A percentile compares a stretch with the other conserved stretches of the same genome.
Conservation (phyloP, 2,329 filamentous ascomycete genomes). For the Stagonosporopsis rhizophila region DNA sequence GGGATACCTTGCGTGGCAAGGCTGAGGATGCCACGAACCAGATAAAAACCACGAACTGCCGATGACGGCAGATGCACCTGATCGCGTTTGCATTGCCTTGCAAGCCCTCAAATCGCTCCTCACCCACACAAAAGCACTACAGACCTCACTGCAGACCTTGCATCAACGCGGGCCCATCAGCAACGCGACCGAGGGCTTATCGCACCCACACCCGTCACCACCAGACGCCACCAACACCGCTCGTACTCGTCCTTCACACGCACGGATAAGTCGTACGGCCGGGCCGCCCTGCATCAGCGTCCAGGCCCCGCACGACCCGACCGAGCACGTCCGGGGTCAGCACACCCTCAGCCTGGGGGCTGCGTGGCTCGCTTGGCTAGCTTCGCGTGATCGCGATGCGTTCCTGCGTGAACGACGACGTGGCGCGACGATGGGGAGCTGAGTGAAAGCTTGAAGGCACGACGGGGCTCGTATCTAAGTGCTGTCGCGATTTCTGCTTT, state of each 20-base stretch:
- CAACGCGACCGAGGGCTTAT: conserved; percentile 2
- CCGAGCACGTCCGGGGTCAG: conserved; percentile 3
- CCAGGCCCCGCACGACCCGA: background rate
- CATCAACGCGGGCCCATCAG: background rate
- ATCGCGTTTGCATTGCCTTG: background rate
- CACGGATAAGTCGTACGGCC: background rate
- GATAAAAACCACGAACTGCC: background rate
- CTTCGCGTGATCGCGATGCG: background rate
- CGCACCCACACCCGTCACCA: background rate
- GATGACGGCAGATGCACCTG: background rate
- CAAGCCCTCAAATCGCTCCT: background rate
- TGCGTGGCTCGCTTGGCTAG: background rate
- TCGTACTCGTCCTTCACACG: background rate
- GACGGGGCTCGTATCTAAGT: background rate
- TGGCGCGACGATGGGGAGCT: conserved; percentile 7
- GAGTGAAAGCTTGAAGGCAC: conserved; percentile 15
- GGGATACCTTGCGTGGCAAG: background rate
- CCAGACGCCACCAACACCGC: conserved; percentile 8
- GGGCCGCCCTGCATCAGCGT: background rate
- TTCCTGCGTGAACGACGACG: conserved; percentile 15
- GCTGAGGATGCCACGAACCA: background rate
- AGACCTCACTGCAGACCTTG: no score
- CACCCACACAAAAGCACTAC: background rate
- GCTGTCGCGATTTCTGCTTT: background rate
- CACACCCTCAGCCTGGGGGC: conserved; percentile 2